These are phyloP conservation scores for Peniophora sp. DNA, from an alignment of 1,284 basidiomycete species.

Conservation along the genomic window DNA sequence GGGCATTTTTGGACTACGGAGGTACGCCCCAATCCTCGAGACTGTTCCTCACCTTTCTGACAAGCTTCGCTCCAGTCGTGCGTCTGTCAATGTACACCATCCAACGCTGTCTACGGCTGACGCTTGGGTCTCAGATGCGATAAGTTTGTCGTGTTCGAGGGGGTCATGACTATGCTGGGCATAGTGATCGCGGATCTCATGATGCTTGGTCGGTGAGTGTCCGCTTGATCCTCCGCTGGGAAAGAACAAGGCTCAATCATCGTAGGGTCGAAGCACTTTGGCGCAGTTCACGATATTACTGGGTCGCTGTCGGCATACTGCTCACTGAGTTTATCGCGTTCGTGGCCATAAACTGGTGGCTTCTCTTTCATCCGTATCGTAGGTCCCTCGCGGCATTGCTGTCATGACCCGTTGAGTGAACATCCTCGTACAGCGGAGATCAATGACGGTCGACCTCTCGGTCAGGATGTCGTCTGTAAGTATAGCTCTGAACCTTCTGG, in stretches of 20 bases:
- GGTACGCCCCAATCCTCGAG: conserved; percentile 20
- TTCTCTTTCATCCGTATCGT: conserved; percentile 38
- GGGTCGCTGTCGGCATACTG: conserved; percentile 17
- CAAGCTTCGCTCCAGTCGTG: no score
- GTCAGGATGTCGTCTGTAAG: no score
- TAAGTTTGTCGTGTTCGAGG: conserved; percentile 43
- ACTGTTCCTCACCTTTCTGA: not conserved
- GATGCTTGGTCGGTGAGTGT: conserved; percentile 31
- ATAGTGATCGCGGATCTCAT: conserved; percentile 41
- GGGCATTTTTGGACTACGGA: conserved; percentile 31
- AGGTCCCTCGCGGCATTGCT: conserved; percentile 8
- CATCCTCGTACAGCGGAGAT: no score
- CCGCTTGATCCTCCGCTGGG: no score
- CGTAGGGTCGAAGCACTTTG: not conserved
- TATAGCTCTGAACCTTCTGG: no score
- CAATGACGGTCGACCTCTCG: no score
- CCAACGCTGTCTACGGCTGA: no score
- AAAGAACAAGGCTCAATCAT: no score
- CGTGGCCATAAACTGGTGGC: conserved; percentile 37
- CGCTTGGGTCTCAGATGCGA: conserved; percentile 33
- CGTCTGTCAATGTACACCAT: no score
- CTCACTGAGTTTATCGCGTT: conserved; percentile 30
- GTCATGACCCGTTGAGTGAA: no score
- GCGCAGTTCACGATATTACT: no score
- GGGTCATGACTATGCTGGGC: conserved; percentile 38